Evolutionary conservation across 108 stramenopile genomes (phyloP).

Genomic region (Cyclotella sp.): DNA sequence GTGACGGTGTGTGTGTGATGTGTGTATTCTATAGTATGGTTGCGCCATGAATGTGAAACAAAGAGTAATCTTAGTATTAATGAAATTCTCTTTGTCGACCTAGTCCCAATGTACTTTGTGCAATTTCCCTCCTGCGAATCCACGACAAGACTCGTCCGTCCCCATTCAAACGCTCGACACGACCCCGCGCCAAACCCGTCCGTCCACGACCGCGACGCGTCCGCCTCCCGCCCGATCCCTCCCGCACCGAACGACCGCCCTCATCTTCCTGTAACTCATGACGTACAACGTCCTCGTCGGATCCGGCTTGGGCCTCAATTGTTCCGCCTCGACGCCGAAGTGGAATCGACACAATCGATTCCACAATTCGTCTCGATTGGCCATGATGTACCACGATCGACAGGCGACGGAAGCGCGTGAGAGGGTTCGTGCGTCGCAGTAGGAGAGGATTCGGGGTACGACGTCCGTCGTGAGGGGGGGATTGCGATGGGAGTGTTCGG

Average conservation of each 20-base stretch:
- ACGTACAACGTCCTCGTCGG: slow-evolving; percentile 57
- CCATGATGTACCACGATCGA: slow-evolving; percentile 42
- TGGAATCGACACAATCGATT: slow-evolving; percentile 48
- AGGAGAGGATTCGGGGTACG: slow-evolving; percentile 56
- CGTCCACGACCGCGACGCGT: neutral
- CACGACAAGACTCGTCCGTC: too few species aligned
- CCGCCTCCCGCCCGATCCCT: neutral
- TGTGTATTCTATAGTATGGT: neutral
- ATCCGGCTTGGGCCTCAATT: slow-evolving; percentile 55
- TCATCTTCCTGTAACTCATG: slow-evolving; percentile 47
- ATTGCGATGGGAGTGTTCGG: neutral
- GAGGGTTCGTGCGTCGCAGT: slow-evolving; percentile 53
- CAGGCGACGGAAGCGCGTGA: slow-evolving; percentile 47
- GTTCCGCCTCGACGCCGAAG: slow-evolving; percentile 47
- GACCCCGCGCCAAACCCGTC: neutral
- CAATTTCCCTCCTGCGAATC: too few species aligned
- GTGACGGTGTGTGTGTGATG: neutral
- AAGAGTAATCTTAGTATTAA: too few species aligned
- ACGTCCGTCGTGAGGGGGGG: slow-evolving; percentile 25
- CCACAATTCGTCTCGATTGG: slow-evolving; percentile 50
- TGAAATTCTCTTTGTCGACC: too few species aligned
- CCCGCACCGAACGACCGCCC: slow-evolving; percentile 32
- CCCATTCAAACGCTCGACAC: neutral
- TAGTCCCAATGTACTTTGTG: too few species aligned
- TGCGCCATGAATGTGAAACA: too few species aligned